Evolutionary conservation across 2,329 filamentous ascomycete genomes (phyloP), one percentile per base, ranked within the genome.

Genomic region (Mycocentrospora acerina): DNA sequence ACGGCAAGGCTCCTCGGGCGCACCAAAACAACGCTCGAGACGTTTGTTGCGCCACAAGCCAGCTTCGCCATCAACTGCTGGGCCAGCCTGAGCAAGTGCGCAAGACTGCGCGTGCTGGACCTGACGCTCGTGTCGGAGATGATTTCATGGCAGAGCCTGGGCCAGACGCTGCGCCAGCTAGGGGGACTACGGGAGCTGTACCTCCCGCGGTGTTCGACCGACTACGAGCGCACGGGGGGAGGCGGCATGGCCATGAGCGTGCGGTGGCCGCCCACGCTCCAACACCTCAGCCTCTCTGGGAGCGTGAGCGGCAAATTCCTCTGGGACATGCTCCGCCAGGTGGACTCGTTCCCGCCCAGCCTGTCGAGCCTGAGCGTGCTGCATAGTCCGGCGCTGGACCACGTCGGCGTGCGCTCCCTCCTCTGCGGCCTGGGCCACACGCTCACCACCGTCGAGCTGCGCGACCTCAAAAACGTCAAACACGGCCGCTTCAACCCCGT

Each of bases 51-150:
- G 1, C 81, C 81, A 1, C 76, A 77, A 42, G 71, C 76, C 4
- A 76, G 74, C 4, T 83, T 83, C 51, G 75, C 74, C 3, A 62
- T 77, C 35, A 79, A 80, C 44, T 78, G 76, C 54, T 75, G 82
- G 46, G 72, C 78, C 2, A 70, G 76, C 2, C 57, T 84, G 14
- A 71, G 73, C 3, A 82, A 82, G 63, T 81, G 79, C 58, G 47
- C 50, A 5, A 66, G 70, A 0, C 66, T 84, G 4, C 62, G 62
- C 8, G 44, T 68, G 2, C 65, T 83, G 12, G 75, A 82, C 48
- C 63, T 83, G 6, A 72, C 70, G 4, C 68, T 79, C 3, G 73
- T 82, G 6, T 69, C 64, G 10, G 76, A 79, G 40, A 62, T 69
- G 1, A 73, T 81, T 19, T 62, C 64, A 5, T 71, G 80, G 44